Evolutionary conservation across 495 filamentous ascomycete species (phyloP), one percentile per base, ranked within the genome.

Genomic region (Hyaloscypha hepaticicola): DNA sequence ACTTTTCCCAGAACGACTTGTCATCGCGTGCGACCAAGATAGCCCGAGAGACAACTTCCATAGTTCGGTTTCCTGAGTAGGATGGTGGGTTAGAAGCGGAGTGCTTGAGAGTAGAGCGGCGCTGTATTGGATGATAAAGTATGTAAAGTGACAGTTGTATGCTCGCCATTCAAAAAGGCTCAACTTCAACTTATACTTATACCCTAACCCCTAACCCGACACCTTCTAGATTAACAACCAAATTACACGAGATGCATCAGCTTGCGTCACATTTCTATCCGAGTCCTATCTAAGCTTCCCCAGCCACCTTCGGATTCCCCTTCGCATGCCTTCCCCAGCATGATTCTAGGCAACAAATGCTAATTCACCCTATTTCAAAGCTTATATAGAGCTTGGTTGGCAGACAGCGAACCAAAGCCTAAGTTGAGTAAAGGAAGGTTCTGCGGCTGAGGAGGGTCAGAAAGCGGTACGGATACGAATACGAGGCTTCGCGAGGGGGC

Each of bases 1-100:
- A 60, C 50, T 60, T 60, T 14, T 60, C 58, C 58, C 58, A 60
- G 26, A 60, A 60, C 4, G 34, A 49, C 26, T 60, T 60, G 38
- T 60, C 38, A 8, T 50, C 58, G n/a, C 58, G 34, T 45, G 58
- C 38, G 7, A 49, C 21, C 4, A 60, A 29, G 8, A 60, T 21
- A 49, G 58, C 33, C 5, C 58, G 58, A 26, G 58, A 26, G 25
- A 49, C 12, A 5, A 50, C 41, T 3, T 60, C 58, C 58, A 60
- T 60, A 25, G 5, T 60, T 9, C 3, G 11, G 28, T 6, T 28
- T 24, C 2, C 11, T 1, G 16, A 14, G 12, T 9, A 45, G 1
- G 12, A 14, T 45, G 14, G 38, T 3, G 3, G 5, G 12, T 16
- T 9, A 19, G 19, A 45, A 45, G 38, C 14, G 5, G 38, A 45